Percentiles rank a stretch among this genome's conserved stretches.
These are phyloP conservation scores for Santalum album DNA, from an alignment of 164 flowering plant species.

Conservation along the genomic window DNA sequence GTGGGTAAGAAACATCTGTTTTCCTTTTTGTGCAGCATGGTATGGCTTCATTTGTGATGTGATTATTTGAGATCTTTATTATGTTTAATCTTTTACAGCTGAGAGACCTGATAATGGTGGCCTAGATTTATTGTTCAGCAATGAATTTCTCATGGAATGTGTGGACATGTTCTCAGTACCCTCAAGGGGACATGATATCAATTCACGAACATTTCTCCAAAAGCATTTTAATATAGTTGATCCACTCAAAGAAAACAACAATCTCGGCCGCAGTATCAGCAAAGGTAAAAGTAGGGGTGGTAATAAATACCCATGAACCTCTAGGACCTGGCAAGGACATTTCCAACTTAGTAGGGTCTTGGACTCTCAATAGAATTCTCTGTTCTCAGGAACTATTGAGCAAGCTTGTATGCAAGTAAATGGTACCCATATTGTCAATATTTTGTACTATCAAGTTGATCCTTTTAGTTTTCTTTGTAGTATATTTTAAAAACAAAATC, in stretches of 20 bases:
- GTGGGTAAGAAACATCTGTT: slow-evolving; percentile 40
- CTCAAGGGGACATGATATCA: slow-evolving; percentile 35
- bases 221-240: slow-evolving; percentile 83
- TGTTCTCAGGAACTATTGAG: no score
- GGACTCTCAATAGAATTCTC: background rate
- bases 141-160: slow-evolving; percentile 55
- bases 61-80: background rate
- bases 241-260: slow-evolving; percentile 51
- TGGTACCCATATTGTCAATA: no score
- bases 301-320: background rate
- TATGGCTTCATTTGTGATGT: background rate
- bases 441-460: no score
- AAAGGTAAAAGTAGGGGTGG: slow-evolving; percentile 31
- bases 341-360: background rate
- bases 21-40: background rate
- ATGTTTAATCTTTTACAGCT: slow-evolving; percentile 32
- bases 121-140: slow-evolving; percentile 48
- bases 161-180: slow-evolving; percentile 51
- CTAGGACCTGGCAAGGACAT: background rate
- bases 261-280: slow-evolving; percentile 74
- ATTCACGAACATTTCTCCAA: slow-evolving; percentile 34
- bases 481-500: no score
- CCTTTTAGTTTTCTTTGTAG: no score
- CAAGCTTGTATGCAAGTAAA: no score
- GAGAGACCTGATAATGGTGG: slow-evolving; percentile 55